Evolutionary conservation across 2,329 filamentous ascomycete genomes (phyloP).

Genomic region (Plenodomus tracheiphilus): DNA sequence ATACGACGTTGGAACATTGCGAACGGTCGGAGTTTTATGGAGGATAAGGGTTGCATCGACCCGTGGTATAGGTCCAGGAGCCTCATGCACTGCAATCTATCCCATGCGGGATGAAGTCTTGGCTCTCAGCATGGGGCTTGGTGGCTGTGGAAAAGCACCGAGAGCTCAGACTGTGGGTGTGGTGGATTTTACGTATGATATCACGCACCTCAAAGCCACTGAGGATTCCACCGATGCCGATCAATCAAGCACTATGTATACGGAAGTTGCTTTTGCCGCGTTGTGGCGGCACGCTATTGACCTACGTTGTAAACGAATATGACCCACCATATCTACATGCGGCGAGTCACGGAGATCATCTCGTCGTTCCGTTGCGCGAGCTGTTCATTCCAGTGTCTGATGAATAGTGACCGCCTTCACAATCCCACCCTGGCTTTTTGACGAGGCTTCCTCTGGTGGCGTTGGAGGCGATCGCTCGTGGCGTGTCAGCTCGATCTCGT

Average conservation of each 20-base stretch:
- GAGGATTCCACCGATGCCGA: not conserved
- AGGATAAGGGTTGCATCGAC: not conserved
- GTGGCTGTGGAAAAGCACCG: not conserved
- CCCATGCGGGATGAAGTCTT: not conserved
- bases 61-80: not conserved
- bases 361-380: not conserved
- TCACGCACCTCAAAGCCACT: not conserved
- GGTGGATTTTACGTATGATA: not conserved
- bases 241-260: not conserved
- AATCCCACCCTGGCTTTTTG: slow-evolving; percentile 10
- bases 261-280: not conserved
- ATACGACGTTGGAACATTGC: not conserved
- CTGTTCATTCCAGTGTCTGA: slow-evolving; percentile 12
- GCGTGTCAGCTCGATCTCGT: slow-evolving; percentile 25
- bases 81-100: not conserved
- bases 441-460: slow-evolving; percentile 5
- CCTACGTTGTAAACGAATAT: not conserved
- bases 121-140: not conserved
- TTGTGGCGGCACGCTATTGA: not conserved
- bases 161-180: not conserved
- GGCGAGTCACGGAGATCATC: not conserved
- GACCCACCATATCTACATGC: not conserved
- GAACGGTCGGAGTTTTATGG: not conserved
- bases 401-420: slow-evolving; percentile 18
- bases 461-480: slow-evolving; percentile 8